Evolutionary conservation across 805 yeast species (phyloP).

Genomic region (Hermanozyma aechmeae): DNA sequence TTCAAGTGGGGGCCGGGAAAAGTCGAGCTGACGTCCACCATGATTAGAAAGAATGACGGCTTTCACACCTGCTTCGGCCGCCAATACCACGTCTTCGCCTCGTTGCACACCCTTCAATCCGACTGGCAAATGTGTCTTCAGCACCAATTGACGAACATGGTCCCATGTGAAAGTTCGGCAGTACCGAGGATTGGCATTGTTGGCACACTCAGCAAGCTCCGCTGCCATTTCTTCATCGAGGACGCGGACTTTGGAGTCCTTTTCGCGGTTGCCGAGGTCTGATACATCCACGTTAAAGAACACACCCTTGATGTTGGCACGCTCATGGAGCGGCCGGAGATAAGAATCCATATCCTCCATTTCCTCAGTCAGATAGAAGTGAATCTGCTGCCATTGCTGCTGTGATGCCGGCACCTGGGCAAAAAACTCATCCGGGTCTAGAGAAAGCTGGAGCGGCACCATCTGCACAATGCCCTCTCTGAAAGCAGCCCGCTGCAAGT

Average conservation of each 20-base stretch:
- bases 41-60: conserved; percentile 1
- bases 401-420: conserved; percentile 1
- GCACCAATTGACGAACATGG: not conserved
- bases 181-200: conserved; percentile 1
- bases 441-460: conserved; percentile 2
- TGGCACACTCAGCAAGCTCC: conserved; percentile 1
- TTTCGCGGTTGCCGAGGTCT: conserved; percentile 2
- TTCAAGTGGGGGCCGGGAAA: conserved; percentile 68
- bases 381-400: conserved; percentile 2
- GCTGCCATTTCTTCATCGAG: conserved; percentile 2
- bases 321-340: not conserved
- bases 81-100: conserved; percentile 3
- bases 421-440: conserved; percentile 2
- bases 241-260: conserved; percentile 2
- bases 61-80: conserved; percentile 1
- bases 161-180: conserved; percentile 2
- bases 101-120: conserved; percentile 3
- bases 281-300: conserved; percentile 2
- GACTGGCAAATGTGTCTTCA: conserved; percentile 1
- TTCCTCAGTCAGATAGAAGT: conserved; percentile 1
- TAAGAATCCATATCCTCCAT: conserved; percentile 1
- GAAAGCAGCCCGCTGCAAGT: conserved; percentile 3
- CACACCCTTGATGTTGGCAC: conserved; percentile 1
- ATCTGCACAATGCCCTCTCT: conserved; percentile 2
- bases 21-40: conserved; percentile 73